phyloP scores from a whole-genome alignment of 306 rosid genomes.

The Quercus parvula region DNA sequence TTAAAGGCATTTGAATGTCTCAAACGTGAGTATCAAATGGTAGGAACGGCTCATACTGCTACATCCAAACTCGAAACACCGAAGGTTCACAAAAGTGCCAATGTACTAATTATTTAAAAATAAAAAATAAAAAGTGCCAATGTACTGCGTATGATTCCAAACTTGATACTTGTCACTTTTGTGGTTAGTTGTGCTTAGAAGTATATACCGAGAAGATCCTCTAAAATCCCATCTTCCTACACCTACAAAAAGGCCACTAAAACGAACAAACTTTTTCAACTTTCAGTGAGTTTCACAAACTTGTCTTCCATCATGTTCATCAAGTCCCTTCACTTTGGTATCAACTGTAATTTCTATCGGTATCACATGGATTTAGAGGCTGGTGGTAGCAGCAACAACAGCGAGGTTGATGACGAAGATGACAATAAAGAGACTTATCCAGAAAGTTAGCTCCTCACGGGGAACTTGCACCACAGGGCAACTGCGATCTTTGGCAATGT shows the following conservation, averaged over 20 bases:
- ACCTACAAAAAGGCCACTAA: constrained; percentile 27
- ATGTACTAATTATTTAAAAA: too few species aligned
- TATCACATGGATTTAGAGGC: background rate
- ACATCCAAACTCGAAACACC: too few species aligned
- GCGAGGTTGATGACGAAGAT: background rate
- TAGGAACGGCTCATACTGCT: background rate
- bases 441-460: background rate
- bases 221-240: background rate
- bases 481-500: constrained; percentile 6
- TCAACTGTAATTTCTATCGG: background rate
- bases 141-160: too few species aligned
- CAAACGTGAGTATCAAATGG: background rate
- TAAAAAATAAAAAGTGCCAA: too few species aligned
- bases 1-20: background rate
- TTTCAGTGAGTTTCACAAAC: background rate
- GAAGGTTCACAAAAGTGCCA: too few species aligned
- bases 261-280: background rate
- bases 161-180: background rate
- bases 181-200: background rate
- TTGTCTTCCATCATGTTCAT: background rate
- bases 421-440: background rate
- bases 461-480: background rate
- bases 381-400: background rate
- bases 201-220: constrained; percentile 40
- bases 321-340: background rate